These are phyloP conservation scores for Nemania diffusa DNA, from an alignment of 2,329 filamentous ascomycete species.

Conservation along the genomic window DNA sequence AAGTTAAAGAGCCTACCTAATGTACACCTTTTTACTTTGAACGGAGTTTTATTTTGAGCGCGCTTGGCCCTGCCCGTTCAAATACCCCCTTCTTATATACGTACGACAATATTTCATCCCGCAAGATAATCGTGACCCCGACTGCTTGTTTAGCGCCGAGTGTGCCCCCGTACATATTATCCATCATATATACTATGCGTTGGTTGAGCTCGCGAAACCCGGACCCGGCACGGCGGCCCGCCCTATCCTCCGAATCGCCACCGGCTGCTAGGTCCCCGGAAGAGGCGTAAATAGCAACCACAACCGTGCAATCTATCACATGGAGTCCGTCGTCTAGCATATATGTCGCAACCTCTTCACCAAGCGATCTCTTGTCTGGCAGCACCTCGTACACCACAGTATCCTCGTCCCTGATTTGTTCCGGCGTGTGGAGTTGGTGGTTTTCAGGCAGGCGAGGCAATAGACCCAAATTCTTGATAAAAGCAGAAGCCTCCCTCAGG, in stretches of 20 bases:
- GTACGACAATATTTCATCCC: background rate
- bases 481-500: accelerated
- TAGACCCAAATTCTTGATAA: constrained; percentile 1
- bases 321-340: background rate
- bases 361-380: too few relatives aligned
- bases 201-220: background rate
- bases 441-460: constrained; percentile 17
- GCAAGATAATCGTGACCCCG: background rate
- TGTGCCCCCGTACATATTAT: background rate
- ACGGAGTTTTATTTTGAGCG: too few relatives aligned
- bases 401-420: constrained; percentile 12
- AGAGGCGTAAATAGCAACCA: constrained; percentile 3
- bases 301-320: accelerated
- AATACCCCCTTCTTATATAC: background rate
- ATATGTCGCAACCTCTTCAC: too few relatives aligned
- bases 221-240: background rate
- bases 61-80: too few relatives aligned
- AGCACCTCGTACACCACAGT: background rate
- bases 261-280: background rate
- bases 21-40: too few relatives aligned
- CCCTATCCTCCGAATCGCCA: too few relatives aligned
- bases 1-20: too few relatives aligned
- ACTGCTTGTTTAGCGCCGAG: background rate
- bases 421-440: background rate
- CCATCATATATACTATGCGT: background rate